Base-by-base conservation (phyloP, 495 filamentous ascomycete species). In the Neurospora pannonica region DNA sequence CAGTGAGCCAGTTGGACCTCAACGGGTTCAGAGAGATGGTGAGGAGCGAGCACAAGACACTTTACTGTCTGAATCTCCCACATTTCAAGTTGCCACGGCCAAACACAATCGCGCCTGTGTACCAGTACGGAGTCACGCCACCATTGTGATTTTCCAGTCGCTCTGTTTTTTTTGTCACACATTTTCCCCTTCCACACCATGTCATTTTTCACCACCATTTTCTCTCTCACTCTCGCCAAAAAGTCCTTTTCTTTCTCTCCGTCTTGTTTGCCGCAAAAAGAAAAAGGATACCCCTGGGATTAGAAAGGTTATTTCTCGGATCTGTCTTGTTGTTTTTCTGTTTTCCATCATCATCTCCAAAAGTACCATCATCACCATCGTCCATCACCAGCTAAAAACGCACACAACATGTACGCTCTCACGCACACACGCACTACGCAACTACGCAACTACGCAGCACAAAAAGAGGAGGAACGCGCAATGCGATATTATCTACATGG, bases 1-100 rank as follows among this genome's bases (percentile, higher is more conserved):
- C 72, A 1, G 15, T 77, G 40, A 71, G 75, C 24, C 13, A 72
- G 6, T 13, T 71, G 15, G 71, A 76, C 10, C 13, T 77, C 15
- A 11, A 48, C 17, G 19, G 15, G 13, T 77, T 77, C 15, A 21
- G 70, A 43, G 70, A 48, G 13, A 34, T 71, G 37, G n/a, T 76
- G 43, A 31, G 54, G 54, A 67, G 54, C 54, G 28, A 67, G 15
- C 54, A 67, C 15, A 67, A 34, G 54, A 67, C 54, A 9, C 54
- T 67, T 9, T 31, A 31, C 54, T 67, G 54, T 34, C 54, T 67
- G 3, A 67, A 67, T 0, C 54, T 67, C 0, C 54, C 24, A 4
- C 54, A 67, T 9, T 67, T 67, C 28, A 67, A 67, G 54, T 15
- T 67, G 1, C 54, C 54, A 0, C 8, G 54, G 54, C 28, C 54